These are phyloP conservation scores for Saturnispora dispora DNA, from an alignment of 805 yeast genomes.

Conservation along the genomic window DNA sequence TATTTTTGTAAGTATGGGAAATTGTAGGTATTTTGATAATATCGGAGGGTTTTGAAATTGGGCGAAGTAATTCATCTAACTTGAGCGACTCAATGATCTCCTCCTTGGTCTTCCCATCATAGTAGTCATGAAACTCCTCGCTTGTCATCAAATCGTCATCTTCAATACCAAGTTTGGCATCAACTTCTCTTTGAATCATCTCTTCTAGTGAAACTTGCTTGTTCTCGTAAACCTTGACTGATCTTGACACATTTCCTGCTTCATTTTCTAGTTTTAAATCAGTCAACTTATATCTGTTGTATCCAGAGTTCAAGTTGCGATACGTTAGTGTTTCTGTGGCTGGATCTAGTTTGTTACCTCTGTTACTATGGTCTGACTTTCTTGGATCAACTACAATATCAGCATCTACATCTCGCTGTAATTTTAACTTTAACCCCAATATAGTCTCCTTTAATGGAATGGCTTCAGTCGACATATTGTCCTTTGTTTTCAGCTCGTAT, in stretches of 20 bases:
- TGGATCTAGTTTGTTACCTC: constrained; percentile 26
- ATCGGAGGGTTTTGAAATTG: constrained; percentile 76
- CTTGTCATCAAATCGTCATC: constrained; percentile 9
- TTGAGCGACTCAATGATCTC: constrained; percentile 40
- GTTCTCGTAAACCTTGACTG: constrained; percentile 20
- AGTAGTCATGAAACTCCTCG: constrained; percentile 12
- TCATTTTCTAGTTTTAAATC: constrained; percentile 14
- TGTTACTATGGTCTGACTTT: constrained; percentile 12
- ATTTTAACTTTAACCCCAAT: constrained; percentile 15
- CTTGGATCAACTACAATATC: constrained; percentile 12
- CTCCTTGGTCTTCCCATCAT: constrained; percentile 15
- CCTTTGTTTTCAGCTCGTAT: not conserved
- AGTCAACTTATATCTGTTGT: not conserved
- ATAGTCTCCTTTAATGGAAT: constrained; percentile 15
- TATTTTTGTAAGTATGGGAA: constrained; percentile 52
- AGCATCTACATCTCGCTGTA: constrained; percentile 12
- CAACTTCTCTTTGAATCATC: constrained; percentile 21
- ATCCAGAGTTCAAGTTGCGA: constrained; percentile 13
- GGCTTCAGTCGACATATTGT: not conserved
- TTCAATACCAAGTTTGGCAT: constrained; percentile 22
- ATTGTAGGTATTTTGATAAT: constrained; percentile 62
- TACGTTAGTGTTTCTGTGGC: constrained; percentile 20
- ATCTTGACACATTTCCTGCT: constrained; percentile 13
- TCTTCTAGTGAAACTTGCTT: constrained; percentile 21
- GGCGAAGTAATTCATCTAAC: constrained; percentile 55